Evolutionary conservation across 164 flowering plant genomes (phyloP), one percentile per base, ranked within the genome.

Genomic region (Houttuynia cordata): DNA sequence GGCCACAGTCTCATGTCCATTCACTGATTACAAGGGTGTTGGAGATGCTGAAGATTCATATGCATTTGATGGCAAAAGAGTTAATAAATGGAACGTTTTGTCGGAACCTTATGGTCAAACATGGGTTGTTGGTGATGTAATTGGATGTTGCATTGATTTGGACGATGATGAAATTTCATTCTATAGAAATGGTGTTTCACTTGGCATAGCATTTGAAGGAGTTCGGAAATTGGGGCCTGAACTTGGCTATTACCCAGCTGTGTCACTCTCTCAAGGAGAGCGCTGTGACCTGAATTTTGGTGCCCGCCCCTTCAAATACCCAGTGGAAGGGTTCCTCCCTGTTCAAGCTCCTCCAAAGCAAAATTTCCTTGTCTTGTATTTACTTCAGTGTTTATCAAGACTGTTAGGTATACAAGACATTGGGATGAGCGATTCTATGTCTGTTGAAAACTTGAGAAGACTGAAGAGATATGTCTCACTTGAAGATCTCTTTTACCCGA

Each of bases 11-110:
- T 76, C 87, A 3, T 85, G 95, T 67, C 89, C 85, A 19, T 92
- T 92, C 66, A 84, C 89, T 63, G 93, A 92, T 56, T 80, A 76
- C 51, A 81, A 73, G 74, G 96, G 95, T 68, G 98, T 92, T 0
- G 98, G 98, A 49, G 95, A 92, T 82, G 84, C 91, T 53, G 89
- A 92, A 66, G 93, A 92, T 78, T 92, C 98, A 3, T 92, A 87
- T 77, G 92, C 98, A 20, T 92, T 79, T 80, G 98, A 92, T 83
- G 98, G 98, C 21, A 81, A 72, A 69, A 84, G 95, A 71, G 84
- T 83, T 59, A 81, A 71, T 60, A 92, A 92, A 67, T 92, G 96
- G 98, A 92, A 92, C 65, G 78, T 75, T 66, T 83, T 83, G 24
- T 74, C 84, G 58, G 83, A 81, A 73, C 42, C 75, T 10, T 92